Evolutionary conservation across 495 filamentous ascomycete species (phyloP), one percentile per base, ranked within the genome.

Genomic region (Aspergillus sclerotiicarbonarius): DNA sequence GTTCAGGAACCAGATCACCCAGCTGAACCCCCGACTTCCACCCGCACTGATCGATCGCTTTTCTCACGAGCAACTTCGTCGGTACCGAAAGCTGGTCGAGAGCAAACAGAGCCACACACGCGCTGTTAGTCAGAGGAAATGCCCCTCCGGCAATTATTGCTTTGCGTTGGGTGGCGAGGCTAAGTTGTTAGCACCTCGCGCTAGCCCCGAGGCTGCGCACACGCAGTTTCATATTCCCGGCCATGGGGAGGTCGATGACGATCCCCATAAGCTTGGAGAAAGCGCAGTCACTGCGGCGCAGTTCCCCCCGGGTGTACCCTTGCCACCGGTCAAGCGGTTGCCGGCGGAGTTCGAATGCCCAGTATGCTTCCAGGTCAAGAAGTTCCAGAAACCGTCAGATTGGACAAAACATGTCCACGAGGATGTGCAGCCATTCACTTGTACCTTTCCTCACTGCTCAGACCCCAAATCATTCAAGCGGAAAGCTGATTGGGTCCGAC

Each of bases 361-460:
- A 31, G 76, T 96, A 19, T 97, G 93, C 73, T 97, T 92, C 77
- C 84, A 88, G 63, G 84, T 89, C 44, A 96, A 96, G 73, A 92
- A 88, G 60, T 91, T 96, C 68, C 83, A 88, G 62, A 98, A 98
- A 71, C 93, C 93, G 31, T 96, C 93, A 0, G 93, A 98, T 73
- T 98, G 93, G 93, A 95, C 93, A 13, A 98, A 98, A 69, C 93
- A 98, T 65, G 90, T 98, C 6, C 90, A 96, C 65, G 93, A 98
- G 70, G 93, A 98, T 67, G 84, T 97, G 10, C 90, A 95, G 67
- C 93, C 93, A 5, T 98, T 96, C 64, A 96, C 91, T 8, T 98
- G 93, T 73, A 98, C 91, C 0, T 96, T 94, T 71, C 82, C 86
- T 12, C 76, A 85, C 25, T 98, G 93, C 72, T 82, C 78, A 30